A percentile compares a stretch with the other conserved stretches of the same genome.
Evolutionary conservation across 352 stramenopile species (phyloP).

Genomic region (Thalassiosira exigua): DNA sequence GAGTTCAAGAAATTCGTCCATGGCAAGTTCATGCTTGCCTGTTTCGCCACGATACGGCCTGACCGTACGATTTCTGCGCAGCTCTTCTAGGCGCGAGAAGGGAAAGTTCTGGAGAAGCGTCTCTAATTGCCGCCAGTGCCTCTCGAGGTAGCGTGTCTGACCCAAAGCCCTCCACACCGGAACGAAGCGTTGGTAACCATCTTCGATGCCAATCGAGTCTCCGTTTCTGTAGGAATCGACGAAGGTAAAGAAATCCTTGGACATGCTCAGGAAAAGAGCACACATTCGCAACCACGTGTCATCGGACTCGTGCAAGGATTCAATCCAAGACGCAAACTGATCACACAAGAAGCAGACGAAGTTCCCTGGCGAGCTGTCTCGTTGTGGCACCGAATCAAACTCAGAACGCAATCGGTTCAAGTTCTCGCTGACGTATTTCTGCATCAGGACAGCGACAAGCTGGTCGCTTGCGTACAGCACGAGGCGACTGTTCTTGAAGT

Average conservation of each 20-base stretch:
- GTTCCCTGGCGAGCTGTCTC: slow-evolving; percentile 3
- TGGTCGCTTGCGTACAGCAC: too few species aligned
- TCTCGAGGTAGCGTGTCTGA: slow-evolving; percentile 11
- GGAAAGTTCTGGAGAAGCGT: slow-evolving; percentile 5
- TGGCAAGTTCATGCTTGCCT: slow-evolving; percentile 2
- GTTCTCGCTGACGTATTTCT: too few species aligned
- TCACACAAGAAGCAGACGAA: not conserved
- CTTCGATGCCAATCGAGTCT: slow-evolving; percentile 15
- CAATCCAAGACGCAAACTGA: not conserved
- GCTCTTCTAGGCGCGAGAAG: slow-evolving; percentile 1
- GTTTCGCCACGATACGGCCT: not conserved
- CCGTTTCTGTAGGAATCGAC: slow-evolving; percentile 8
- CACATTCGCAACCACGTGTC: slow-evolving; percentile 1
- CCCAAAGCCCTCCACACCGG: slow-evolving; percentile 12
- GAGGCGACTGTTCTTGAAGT: too few species aligned
- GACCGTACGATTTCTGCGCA: slow-evolving; percentile 3
- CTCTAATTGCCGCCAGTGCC: slow-evolving; percentile 20
- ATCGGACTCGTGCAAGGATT: not conserved
- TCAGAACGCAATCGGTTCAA: too few species aligned
- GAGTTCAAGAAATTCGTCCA: slow-evolving; percentile 18
- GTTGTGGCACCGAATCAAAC: too few species aligned
- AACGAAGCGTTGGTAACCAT: slow-evolving; percentile 16
- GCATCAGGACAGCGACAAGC: not conserved
- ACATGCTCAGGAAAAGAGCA: slow-evolving; percentile 6
- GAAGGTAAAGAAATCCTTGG: slow-evolving; percentile 18